A percentile compares a stretch with the other conserved stretches of the same genome.
Evolutionary conservation across 805 yeast genomes (phyloP).

Genomic region (Nakazawaea pomicola): DNA sequence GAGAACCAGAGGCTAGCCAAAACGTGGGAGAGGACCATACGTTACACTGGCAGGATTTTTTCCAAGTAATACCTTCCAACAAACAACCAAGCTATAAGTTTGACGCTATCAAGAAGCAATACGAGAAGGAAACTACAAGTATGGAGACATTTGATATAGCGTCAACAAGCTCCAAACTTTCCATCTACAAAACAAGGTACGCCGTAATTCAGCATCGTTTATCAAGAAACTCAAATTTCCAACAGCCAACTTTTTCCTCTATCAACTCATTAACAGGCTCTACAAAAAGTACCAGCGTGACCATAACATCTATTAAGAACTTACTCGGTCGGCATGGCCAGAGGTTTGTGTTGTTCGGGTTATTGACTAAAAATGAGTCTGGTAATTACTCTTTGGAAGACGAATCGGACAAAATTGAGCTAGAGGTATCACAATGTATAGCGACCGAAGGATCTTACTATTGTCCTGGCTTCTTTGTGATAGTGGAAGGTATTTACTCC

Average conservation of each 20-base stretch:
- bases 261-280: slow-evolving; percentile 36
- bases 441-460: slow-evolving; percentile 64
- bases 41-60: slow-evolving; percentile 70
- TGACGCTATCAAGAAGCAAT: slow-evolving; percentile 58
- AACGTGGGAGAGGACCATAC: slow-evolving; percentile 5
- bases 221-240: slow-evolving; percentile 71
- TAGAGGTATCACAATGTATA: slow-evolving; percentile 58
- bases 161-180: slow-evolving; percentile 26
- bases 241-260: slow-evolving; percentile 40
- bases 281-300: slow-evolving; percentile 16
- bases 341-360: slow-evolving; percentile 73
- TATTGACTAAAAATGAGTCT: slow-evolving; percentile 54
- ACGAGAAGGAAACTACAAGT: slow-evolving; percentile 19
- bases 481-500: slow-evolving; percentile 82
- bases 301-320: slow-evolving; percentile 74
- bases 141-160: slow-evolving; percentile 17
- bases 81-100: slow-evolving; percentile 63
- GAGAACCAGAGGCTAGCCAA: background rate
- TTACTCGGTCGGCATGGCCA: slow-evolving; percentile 80
- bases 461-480: slow-evolving; percentile 69
- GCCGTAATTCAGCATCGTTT: slow-evolving; percentile 64
- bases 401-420: slow-evolving; percentile 64
- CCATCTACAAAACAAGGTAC: slow-evolving; percentile 50
- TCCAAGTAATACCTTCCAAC: slow-evolving; percentile 57
- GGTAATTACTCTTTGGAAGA: slow-evolving; percentile 82